Base-by-base conservation (phyloP, 2,329 filamentous ascomycete genomes). In the Claviceps digitariae region DNA sequence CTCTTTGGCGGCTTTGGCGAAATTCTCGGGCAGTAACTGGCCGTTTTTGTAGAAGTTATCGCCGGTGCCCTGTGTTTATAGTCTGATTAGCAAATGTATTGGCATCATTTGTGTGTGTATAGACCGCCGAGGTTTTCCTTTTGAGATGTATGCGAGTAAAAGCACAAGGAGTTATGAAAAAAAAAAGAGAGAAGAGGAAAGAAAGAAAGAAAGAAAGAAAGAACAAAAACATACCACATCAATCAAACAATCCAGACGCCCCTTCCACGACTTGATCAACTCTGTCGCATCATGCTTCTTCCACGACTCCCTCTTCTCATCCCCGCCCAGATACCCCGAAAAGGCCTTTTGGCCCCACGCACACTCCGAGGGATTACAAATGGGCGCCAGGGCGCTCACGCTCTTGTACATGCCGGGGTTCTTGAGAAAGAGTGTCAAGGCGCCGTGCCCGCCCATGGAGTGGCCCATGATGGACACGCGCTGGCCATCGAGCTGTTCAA, bases 311-410 rank as follows among this genome's bases (percentile, higher is more conserved):
- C 79, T 6, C 15, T 15, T 10, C 4, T 21, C 76, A 57, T 90
- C 78, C 17, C 78, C 81, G 20, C 93, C 91, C 47, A 98, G 79
- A 73, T 98, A 98, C 6, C 93, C 91, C 29, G 72, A 72, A 67
- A 98, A 97, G 0, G 93, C 93, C 78, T 98, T 98, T 69, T 95
- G 78, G 31, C 93, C 93, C 93, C 93, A 98, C 1, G 87, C 87
- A 63, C 87, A 94, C 60, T 84, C 81, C 57, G 77, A 76, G 1
- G 91, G 93, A 73, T 97, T 97, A 50, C 83, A 70, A 63, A 97
- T 94, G 21, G 91, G 91, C 49, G 93, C 87, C 65, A 94, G 95
- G 1, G 91, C 91, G 57, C 85, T 90, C 54, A 93, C 89, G 59
- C 83, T 88, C 73, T 84, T 86, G 76, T 95, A 98, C 73, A 80